A percentile compares a stretch with the other conserved stretches of the same genome.
phyloP scores from a whole-genome alignment of 1,139 yeast species.

The Hansenula lynferdii region DNA sequence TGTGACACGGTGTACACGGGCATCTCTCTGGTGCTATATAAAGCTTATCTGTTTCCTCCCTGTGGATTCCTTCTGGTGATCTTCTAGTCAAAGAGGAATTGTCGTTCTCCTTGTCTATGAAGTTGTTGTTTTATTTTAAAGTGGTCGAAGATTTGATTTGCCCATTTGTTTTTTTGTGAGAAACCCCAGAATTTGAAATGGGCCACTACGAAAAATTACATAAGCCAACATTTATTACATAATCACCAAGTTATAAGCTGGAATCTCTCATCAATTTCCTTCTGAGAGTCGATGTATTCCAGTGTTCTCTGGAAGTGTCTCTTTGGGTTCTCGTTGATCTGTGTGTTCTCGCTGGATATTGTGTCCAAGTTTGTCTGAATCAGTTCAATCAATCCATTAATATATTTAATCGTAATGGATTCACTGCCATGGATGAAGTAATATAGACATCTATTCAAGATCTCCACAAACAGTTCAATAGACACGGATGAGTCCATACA shows the following conservation, averaged over 20 bases:
- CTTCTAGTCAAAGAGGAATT: no score
- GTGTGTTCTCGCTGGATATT: constrained; percentile 35
- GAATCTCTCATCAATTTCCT: constrained; percentile 60
- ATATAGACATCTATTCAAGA: constrained; percentile 77
- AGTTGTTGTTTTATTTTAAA: no score
- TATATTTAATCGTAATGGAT: constrained; percentile 64
- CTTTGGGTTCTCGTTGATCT: constrained; percentile 32
- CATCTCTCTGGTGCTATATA: constrained; percentile 39
- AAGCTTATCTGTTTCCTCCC: no score
- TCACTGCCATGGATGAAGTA: constrained; percentile 81
- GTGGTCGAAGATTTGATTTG: no score
- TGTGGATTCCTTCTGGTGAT: background rate
- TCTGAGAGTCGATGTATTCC: constrained; percentile 60
- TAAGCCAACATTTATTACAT: no score
- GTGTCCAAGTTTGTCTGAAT: constrained; percentile 72
- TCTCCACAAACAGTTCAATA: constrained; percentile 81
- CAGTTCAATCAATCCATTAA: constrained; percentile 82
- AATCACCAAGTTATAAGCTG: constrained; percentile 37
- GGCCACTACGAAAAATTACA: background rate
- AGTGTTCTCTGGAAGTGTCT: constrained; percentile 64
- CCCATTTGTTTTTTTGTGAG: background rate
- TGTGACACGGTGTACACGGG: constrained; percentile 73
- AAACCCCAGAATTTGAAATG: constrained; percentile 4
- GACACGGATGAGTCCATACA: constrained; percentile 83
- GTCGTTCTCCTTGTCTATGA: background rate